Evolutionary conservation across 495 filamentous ascomycete species (phyloP).

Genomic region (Aspergillus incahuasiensis): DNA sequence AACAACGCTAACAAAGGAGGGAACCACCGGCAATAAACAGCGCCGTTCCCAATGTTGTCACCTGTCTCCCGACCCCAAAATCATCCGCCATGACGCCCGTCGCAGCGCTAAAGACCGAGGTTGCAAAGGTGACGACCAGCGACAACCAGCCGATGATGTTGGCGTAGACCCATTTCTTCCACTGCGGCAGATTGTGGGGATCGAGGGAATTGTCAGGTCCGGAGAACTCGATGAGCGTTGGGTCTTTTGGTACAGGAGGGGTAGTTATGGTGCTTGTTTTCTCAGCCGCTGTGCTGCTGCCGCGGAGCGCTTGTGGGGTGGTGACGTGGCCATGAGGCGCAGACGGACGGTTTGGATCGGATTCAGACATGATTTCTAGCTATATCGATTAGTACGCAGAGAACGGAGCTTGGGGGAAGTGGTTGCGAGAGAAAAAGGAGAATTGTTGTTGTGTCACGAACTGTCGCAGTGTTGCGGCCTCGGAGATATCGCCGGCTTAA

Average conservation of each 20-base stretch:
- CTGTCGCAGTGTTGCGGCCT: no score
- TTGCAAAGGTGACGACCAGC: constrained; percentile 39
- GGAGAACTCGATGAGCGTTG: constrained; percentile 1
- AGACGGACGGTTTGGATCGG: neutral
- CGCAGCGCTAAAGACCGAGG: constrained; percentile 42
- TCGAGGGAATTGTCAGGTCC: neutral
- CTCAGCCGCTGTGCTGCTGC: neutral
- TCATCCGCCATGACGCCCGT: constrained; percentile 24
- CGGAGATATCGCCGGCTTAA: neutral
- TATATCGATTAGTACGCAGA: no score
- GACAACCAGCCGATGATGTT: neutral
- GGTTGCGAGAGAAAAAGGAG: no score
- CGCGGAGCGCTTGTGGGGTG: neutral
- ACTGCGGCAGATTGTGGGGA: neutral
- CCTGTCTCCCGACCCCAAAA: constrained; percentile 39
- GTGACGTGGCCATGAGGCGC: neutral
- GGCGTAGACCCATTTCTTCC: neutral
- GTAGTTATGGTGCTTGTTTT: neutral
- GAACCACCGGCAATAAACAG: constrained; percentile 25
- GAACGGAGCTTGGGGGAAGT: no score
- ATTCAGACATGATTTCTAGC: neutral
- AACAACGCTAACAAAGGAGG: no score
- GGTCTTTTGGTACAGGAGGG: neutral
- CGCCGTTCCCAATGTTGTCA: constrained; percentile 42
- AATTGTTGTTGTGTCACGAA: no score